Base-by-base conservation (phyloP, 768 basidiomycete species). In the Macrolepiota dolichaula region DNA sequence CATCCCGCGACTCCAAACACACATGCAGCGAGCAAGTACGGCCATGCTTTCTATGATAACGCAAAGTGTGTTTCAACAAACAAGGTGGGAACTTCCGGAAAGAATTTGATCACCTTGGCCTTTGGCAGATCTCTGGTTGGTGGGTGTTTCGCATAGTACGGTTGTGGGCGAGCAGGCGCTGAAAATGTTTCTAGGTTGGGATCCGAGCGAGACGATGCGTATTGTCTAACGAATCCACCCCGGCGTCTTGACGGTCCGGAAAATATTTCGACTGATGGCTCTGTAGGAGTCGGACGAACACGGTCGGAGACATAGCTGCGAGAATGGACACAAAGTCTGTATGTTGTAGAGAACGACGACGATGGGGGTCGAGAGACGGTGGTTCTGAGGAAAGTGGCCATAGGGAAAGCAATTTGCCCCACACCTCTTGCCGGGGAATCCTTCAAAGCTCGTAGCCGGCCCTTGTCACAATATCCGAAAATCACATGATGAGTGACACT, bases 1-100 rank as follows among this genome's bases (percentile, higher is more conserved):
- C 91, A 92, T 6, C 80, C 83, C 0, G 83, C 70, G 1, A 88
- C 71, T 15, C 89, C 91, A 5, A 83, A 60, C 0, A 75, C 73
- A 17, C 79, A 75, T 46, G 84, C 72, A 0, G 75, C 81, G 37
- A 86, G 73, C 19, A 85, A 68, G 22, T 78, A 67, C 0, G 89
- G 88, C 89, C 89, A 91, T 67, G 72, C 76, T 66, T 74, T 76
- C 81, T 82, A 50, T 50, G 4, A 50, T 17, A 46, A 57, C 32
- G 42, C 22, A 44, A 11, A 54, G 38, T n/a, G n/a, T n/a, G n/a
- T n/a, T n/a, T n/a, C n/a, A 29, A 27, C 59, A 37, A 52, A 59
- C 32, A 50, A 32, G 22, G 22, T 42, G 55, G 46, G 38, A 38
- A 44, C 55, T 10, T 32, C 12, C 38, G 17, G 37, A 47, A 4